These are phyloP conservation scores for Vigna hirtella DNA, from an alignment of 306 rosid genomes.

Conservation along the genomic window DNA sequence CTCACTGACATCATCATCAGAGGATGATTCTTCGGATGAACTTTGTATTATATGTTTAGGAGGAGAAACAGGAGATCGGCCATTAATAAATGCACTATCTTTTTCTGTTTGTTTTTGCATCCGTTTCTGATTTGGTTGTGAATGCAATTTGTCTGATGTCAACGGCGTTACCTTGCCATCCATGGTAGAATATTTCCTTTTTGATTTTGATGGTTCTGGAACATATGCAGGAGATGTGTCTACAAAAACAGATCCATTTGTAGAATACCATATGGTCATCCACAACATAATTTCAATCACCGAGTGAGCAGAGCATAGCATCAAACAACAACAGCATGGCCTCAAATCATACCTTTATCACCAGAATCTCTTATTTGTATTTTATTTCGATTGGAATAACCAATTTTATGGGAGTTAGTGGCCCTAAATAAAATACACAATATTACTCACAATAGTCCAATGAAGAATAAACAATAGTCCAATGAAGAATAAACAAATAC, in stretches of 20 bases:
- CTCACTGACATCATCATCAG: slow-evolving; percentile 53
- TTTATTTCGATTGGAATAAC: slow-evolving; percentile 63
- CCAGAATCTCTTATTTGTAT: slow-evolving; percentile 38
- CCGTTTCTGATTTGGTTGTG: slow-evolving; percentile 46
- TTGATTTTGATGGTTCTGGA: slow-evolving; percentile 50
- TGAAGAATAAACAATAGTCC: slow-evolving; percentile 23
- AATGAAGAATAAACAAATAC: slow-evolving; percentile 53
- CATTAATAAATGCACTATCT: slow-evolving; percentile 39
- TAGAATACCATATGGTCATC: slow-evolving; percentile 21
- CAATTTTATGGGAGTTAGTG: slow-evolving; percentile 72
- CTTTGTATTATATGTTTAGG: slow-evolving; percentile 35
- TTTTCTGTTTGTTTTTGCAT: slow-evolving; percentile 49
- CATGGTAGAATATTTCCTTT: slow-evolving; percentile 47
- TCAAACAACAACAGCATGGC: slow-evolving; percentile 36
- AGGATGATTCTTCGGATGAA: slow-evolving; percentile 52
- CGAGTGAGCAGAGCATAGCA: background rate
- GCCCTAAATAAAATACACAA: slow-evolving; percentile 57
- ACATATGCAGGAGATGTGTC: slow-evolving; percentile 63
- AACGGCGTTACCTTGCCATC: slow-evolving; percentile 52
- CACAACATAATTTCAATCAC: slow-evolving; percentile 8
- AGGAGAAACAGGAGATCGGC: slow-evolving; percentile 38
- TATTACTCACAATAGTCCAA: slow-evolving; percentile 9
- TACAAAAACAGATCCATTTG: slow-evolving; percentile 46
- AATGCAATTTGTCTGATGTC: slow-evolving; percentile 41
- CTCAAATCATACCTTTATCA: slow-evolving; percentile 61